Conservation (phyloP, 106 monocot genomes). For the Dioscorea dumetorum region DNA sequence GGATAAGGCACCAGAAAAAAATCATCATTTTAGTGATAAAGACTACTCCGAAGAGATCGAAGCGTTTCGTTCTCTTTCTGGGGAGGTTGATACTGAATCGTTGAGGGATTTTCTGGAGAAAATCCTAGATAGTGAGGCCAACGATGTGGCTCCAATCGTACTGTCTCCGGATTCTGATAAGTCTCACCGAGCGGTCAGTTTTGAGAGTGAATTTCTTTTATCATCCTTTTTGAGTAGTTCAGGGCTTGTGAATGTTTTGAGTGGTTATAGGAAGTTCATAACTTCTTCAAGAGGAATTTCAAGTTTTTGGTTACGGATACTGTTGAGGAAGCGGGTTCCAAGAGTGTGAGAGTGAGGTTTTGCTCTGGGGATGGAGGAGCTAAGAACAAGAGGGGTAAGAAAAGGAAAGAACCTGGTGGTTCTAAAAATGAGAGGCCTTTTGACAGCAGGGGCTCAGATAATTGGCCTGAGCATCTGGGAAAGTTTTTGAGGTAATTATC, state of each 20-base stretch:
- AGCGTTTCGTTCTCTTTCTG: constrained; percentile 48
- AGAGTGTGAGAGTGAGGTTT: constrained; percentile 73
- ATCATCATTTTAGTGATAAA: constrained; percentile 6
- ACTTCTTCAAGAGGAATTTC: constrained; percentile 94
- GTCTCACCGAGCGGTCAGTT: constrained; percentile 72
- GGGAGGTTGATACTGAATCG: constrained; percentile 56
- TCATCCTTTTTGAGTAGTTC: not conserved
- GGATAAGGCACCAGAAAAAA: constrained; percentile 11
- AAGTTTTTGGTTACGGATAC: constrained; percentile 85
- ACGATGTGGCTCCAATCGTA: constrained; percentile 35
- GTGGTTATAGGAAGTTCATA: constrained; percentile 70
- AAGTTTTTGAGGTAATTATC: constrained; percentile 67
- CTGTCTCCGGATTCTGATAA: constrained; percentile 83
- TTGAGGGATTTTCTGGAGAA: constrained; percentile 43
- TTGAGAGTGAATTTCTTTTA: constrained; percentile 2
- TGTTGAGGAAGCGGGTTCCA: constrained; percentile 50
- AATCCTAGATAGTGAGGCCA: constrained; percentile 15
- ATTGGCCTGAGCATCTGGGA: constrained; percentile 66
- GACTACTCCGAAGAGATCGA: constrained; percentile 37
- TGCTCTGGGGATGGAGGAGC: constrained; percentile 24
- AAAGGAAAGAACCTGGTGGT: constrained; percentile 49
- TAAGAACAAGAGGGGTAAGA: constrained; percentile 36
- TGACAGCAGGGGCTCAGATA: constrained; percentile 84
- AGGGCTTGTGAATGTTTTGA: constrained; percentile 1
- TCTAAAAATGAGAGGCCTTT: constrained; percentile 46